These are phyloP conservation scores for Fraxinus paxiana DNA, from an alignment of 305 asterid species.

Conservation along the genomic window DNA sequence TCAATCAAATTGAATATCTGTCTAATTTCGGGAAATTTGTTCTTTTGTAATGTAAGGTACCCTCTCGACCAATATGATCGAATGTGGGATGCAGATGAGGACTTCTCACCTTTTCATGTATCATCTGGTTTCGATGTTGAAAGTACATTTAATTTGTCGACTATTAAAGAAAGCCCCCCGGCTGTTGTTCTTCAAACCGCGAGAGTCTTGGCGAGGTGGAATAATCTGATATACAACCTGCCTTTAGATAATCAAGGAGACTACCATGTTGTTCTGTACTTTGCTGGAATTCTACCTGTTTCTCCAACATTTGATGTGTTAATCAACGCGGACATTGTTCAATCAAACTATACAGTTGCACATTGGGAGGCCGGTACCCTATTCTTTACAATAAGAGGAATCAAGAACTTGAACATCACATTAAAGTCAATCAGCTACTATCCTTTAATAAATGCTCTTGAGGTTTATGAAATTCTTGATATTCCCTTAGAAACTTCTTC, in stretches of 20 bases:
- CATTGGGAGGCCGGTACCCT: constrained; percentile 53
- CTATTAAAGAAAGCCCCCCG: constrained; percentile 72
- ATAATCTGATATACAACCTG: constrained; percentile 52
- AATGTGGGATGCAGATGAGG: constrained; percentile 86
- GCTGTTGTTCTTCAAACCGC: constrained; percentile 71
- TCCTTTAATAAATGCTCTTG: constrained; percentile 76
- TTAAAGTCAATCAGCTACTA: constrained; percentile 61
- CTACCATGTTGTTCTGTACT: constrained; percentile 75
- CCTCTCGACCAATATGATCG: constrained; percentile 81
- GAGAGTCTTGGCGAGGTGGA: constrained; percentile 78
- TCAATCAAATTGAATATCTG: not conserved
- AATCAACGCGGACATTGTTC: constrained; percentile 55
- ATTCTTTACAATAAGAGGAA: constrained; percentile 53
- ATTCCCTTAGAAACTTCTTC: constrained; percentile 75
- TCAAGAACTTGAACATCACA: constrained; percentile 60
- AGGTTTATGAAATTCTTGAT: constrained; percentile 76
- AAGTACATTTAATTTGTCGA: constrained; percentile 46
- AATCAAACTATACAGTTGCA: constrained; percentile 57
- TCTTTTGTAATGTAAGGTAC: constrained; percentile 46
- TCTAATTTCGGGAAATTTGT: not conserved
- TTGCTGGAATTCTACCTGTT: constrained; percentile 83
- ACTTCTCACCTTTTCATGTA: constrained; percentile 76
- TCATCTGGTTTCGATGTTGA: constrained; percentile 65
- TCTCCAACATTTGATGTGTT: constrained; percentile 70
- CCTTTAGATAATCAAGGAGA: constrained; percentile 69